Base-by-base conservation (phyloP, 176 grass and related monocot genomes). In the Raddia guianensis region DNA sequence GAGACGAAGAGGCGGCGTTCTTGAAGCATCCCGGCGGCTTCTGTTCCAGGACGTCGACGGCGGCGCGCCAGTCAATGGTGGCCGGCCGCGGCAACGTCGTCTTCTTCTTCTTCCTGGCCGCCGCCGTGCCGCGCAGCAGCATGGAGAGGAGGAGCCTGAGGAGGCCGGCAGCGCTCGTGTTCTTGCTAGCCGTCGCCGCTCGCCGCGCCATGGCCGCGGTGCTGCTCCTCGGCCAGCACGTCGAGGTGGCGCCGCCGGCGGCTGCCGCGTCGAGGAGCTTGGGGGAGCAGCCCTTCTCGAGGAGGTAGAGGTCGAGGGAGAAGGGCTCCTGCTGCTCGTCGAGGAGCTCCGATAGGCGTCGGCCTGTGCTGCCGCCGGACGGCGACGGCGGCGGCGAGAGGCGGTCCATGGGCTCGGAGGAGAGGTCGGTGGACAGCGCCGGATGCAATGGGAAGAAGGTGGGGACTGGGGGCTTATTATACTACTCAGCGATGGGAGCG, bases 321-420 rank as follows among this genome's bases (percentile, higher is more conserved):
- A 91, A 91, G 7, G 85, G 89, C 71, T 91, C 89, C 50, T 91
- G 89, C 81, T 84, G 55, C 71, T 87, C 65, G 6, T 52, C 64
- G 7, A 91, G 85, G 5, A 87, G 48, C 66, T 91, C 89, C 8
- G 76, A 84, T 57, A 91, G 35, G 6, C 63, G 63, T 34, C 85
- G 69, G 13, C 33, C 2, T 40, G 3, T 4, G 1, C 45, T 37
- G 63, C 66, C 27, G 52, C 12, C 6, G 53, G 72, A 46, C 8
- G 63, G 21, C 48, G 54, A 71, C 43, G 18, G 21, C 48, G 54
- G 64, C 43, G 18, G 82, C 6, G 79, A 82, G 40, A 27, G 64
- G 79, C 32, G 18, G 46, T 32, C 49, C 48, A 70, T 70, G 59
- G 48, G 34, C 1, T 12, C 11, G 20, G 27, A 27, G 27, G 43